These are phyloP conservation scores for Suillus bovinus DNA, from an alignment of 768 basidiomycete genomes.

Conservation along the genomic window DNA sequence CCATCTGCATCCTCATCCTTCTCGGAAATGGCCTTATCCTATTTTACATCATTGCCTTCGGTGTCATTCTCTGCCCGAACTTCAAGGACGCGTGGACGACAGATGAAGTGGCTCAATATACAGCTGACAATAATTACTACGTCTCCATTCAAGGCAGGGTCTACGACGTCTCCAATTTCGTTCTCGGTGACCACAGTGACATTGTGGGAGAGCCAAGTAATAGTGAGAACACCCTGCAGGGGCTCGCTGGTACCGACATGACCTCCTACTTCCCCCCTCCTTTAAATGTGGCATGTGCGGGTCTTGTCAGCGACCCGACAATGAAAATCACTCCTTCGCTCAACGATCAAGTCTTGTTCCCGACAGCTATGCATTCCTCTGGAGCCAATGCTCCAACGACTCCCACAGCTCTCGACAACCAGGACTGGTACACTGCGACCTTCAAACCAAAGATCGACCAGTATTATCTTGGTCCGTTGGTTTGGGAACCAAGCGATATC, in stretches of 20 bases:
- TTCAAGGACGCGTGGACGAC: constrained; percentile 60
- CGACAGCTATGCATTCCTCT: constrained; percentile 56
- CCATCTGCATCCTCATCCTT: constrained; percentile 61
- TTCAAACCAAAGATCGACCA: constrained; percentile 57
- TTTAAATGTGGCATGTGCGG: constrained; percentile 56
- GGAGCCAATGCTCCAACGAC: constrained; percentile 44
- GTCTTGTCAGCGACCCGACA: constrained; percentile 48
- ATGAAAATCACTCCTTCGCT: constrained; percentile 48
- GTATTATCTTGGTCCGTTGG: constrained; percentile 62
- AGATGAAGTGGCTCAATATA: constrained; percentile 52
- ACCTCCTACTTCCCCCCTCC: constrained; percentile 66
- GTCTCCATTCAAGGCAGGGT: constrained; percentile 63
- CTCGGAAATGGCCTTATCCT: constrained; percentile 53
- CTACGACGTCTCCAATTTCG: constrained; percentile 61
- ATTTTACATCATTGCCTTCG: constrained; percentile 70
- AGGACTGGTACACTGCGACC: constrained; percentile 56
- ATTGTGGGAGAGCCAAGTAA: constrained; percentile 54
- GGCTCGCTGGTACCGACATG: constrained; percentile 62
- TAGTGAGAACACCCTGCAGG: constrained; percentile 42
- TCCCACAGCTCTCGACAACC: constrained; percentile 35
- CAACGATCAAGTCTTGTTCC: constrained; percentile 41
- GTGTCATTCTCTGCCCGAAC: constrained; percentile 59
- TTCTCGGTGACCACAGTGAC: constrained; percentile 64
- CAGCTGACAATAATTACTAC: constrained; percentile 54
- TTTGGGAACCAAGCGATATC: constrained; percentile 45